Base-by-base conservation (phyloP, 2,329 filamentous ascomycete species). In the Ciborinia camelliae region DNA sequence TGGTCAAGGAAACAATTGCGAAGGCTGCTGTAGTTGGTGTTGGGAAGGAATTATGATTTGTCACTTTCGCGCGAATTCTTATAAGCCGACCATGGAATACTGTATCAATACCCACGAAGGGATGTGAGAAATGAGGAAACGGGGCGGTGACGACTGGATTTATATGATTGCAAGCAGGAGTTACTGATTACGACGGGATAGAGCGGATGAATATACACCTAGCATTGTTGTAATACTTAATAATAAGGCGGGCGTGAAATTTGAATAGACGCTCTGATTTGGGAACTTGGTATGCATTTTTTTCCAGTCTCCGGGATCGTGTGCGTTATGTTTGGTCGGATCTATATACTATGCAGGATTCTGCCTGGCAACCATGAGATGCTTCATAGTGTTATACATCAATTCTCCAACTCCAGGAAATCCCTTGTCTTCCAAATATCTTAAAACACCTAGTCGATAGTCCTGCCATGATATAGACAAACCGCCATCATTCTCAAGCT, bases 371-470 rank as follows among this genome's bases (percentile, higher is more conserved):
- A 53, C 84, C 77, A 86, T 87, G 70, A 94, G 77, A 59, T 88
- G 86, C 74, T 89, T 91, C 85, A 95, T 92, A 1, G 90, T 93
- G 71, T 87, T 91, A 75, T 90, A 90, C 82, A 96, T 88, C 71
- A 96, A 77, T 68, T 88, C 82, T 20, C 84, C 83, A 37, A 94
- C 81, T 0, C 92, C 92, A 14, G 76, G 77, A 53, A 90, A 81
- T 0, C 89, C 89, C 62, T 82, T 82, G 7, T 77, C 79, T 65
- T 89, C 87, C 67, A 96, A 76, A 76, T 87, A 86, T 58, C 82
- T 81, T 64, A 96, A 77, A 67, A 94, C 87, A n/a, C 85, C 83
- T 7, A 91, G 79, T 65, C 90, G 82, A 75, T 92, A 96, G 58
- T 90, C 86, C 71, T 88, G 85, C 89, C 90, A 96, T 18, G 80